Evolutionary conservation across 2,329 filamentous ascomycete species (phyloP).

Genomic region (Cryphonectria parasitica): DNA sequence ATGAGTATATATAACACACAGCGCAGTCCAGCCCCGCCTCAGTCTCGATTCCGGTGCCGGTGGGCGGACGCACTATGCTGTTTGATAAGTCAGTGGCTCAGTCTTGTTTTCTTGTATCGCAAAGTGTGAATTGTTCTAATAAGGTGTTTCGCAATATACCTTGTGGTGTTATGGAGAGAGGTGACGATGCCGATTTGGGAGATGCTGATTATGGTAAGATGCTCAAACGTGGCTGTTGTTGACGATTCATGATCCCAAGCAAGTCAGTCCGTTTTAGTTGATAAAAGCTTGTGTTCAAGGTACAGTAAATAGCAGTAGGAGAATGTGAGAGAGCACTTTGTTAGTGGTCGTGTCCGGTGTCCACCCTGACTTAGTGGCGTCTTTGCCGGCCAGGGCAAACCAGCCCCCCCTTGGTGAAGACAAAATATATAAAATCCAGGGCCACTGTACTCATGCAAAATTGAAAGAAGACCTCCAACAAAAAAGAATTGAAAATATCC

Average conservation of each 20-base stretch:
- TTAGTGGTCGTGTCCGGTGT: not conserved
- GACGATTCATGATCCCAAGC: not conserved
- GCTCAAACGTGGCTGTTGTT: not conserved
- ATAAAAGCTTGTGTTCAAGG: not conserved
- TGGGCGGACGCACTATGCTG: not conserved
- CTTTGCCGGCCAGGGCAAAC: not conserved
- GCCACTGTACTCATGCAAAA: no score
- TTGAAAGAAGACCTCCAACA: no score
- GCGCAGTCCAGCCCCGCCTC: not conserved
- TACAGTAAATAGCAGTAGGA: no score
- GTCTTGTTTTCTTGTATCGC: not conserved
- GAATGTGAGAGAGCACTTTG: no score
- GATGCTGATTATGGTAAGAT: not conserved
- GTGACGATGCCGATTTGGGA: not conserved
- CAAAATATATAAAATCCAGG: no score
- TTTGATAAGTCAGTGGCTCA: not conserved
- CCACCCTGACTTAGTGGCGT: not conserved
- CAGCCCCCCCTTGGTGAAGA: no score
- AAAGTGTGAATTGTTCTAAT: not conserved
- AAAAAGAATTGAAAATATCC: no score
- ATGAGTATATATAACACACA: not conserved
- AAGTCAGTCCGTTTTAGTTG: not conserved
- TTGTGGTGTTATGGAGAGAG: not conserved
- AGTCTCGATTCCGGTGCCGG: not conserved
- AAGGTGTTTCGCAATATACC: not conserved